Conservation (phyloP, 225 moss, liverwort and hornwort genomes). For the Pleurozium schreberi region DNA sequence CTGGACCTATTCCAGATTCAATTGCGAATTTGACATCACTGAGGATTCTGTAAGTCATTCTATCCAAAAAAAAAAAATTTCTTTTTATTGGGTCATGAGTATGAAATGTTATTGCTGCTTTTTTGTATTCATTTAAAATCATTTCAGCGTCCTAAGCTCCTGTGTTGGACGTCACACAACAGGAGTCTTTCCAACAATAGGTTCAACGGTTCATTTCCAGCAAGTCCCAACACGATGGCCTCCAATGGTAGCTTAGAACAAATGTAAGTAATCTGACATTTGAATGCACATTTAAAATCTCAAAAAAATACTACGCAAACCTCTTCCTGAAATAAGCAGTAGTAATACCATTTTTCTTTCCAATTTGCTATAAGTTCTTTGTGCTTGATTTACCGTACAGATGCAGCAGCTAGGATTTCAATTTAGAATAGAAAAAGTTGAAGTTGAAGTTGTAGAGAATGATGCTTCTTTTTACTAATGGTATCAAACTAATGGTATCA, state of each 20-base stretch:
- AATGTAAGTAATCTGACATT: conserved; percentile 11
- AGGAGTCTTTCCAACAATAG: conserved; percentile 40
- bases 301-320: neutral
- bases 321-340: neutral
- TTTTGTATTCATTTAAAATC: neutral
- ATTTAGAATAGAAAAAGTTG: neutral
- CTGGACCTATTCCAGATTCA: conserved; percentile 23
- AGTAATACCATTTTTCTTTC: neutral
- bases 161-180: neutral
- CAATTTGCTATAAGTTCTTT: neutral
- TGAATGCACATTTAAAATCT: neutral
- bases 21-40: conserved; percentile 11
- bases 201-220: conserved; percentile 6
- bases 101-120: neutral
- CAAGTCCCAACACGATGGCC: neutral
- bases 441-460: neutral
- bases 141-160: neutral
- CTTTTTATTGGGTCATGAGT: neutral
- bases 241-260: neutral
- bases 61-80: neutral
- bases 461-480: neutral
- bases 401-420: neutral
- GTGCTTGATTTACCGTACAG: neutral
- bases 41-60: conserved; percentile 24
- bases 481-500: too few relatives aligned